A percentile compares a stretch with the other conserved stretches of the same genome.
Evolutionary conservation across 352 stramenopile genomes (phyloP).

Genomic region (Lagenidium sp.): DNA sequence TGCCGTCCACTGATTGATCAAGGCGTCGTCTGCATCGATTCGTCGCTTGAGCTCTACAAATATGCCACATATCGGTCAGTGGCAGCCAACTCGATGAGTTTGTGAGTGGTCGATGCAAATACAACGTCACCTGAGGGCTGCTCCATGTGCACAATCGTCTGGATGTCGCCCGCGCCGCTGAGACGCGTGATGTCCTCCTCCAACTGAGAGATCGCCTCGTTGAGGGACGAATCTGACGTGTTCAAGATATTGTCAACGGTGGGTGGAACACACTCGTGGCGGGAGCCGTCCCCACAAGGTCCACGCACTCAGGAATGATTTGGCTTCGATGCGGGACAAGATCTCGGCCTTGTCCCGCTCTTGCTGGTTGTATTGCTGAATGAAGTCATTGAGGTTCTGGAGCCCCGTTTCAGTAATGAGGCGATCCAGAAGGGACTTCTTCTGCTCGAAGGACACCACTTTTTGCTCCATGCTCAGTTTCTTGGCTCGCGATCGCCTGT

Average conservation of each 20-base stretch:
- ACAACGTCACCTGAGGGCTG: conserved; percentile 39
- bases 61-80: not conserved
- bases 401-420: conserved; percentile 41
- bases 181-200: conserved; percentile 44
- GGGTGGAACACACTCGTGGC: not conserved
- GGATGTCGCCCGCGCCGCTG: conserved; percentile 32
- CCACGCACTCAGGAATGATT: conserved; percentile 34
- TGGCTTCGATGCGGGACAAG: conserved; percentile 40
- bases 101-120: no score
- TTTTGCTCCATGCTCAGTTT: conserved; percentile 53
- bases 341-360: conserved; percentile 37
- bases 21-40: conserved; percentile 34
- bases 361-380: conserved; percentile 50
- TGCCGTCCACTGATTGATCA: conserved; percentile 37
- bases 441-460: conserved; percentile 60
- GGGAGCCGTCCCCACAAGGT: not conserved
- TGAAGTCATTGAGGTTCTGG: conserved; percentile 51
- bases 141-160: conserved; percentile 24
- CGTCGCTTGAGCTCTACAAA: conserved; percentile 34
- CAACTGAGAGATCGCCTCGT: conserved; percentile 33
- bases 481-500: conserved; percentile 30
- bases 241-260: no score
- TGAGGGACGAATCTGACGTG: conserved; percentile 41
- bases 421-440: conserved; percentile 48
- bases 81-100: not conserved